Evolutionary conservation across 208 protist genomes (phyloP), one percentile per base, ranked within the genome.

Genomic region (Wallacemonas sp.): DNA sequence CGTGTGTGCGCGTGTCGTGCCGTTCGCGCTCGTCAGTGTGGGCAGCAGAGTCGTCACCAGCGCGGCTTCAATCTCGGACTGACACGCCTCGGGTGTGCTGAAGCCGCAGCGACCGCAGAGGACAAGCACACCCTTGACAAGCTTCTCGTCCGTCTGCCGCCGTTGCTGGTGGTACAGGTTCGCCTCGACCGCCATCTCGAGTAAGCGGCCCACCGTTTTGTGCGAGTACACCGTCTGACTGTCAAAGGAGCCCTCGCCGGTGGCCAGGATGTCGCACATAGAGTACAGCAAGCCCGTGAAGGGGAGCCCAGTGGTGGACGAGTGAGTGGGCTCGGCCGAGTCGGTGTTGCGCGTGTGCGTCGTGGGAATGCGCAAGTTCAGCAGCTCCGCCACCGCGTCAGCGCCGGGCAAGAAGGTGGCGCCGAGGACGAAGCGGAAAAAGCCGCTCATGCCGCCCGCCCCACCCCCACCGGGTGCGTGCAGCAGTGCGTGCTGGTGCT

Each of bases 211-310:
- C 4, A 90, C 72, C 48, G 88, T 91, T 72, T 94, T 94, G 69
- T 82, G 76, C 3, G 57, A 90, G 16, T 44, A 57, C 3, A 94
- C 69, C 0, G 84, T 89, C 62, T 94, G 88, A 14, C 52, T 46
- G 48, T 94, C 88, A 46, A 90, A 91, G n/a, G 82, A 91, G 55
- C 88, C 88, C 57, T 94, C 84, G 11, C 88, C 88, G 0, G 82
- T 87, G 7, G 90, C 78, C 1, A 94, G 28, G 16, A 79, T 55
- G 44, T 86, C 78, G 44, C 76, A 81, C 0, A 3, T 23, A 22
- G 63, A 44, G 55, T 74, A 77, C 25, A 86, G 77, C 10, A 61
- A 50, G 2, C 73, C 76, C 0, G 49, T 48, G 3, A 32, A 44
- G n/a, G n/a, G n/a, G n/a, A n/a, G n/a, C n/a, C n/a, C n/a, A n/a